Evolutionary conservation across 495 filamentous ascomycete genomes (phyloP), one percentile per base, ranked within the genome.

Genomic region (Aspergillus conjunctus): DNA sequence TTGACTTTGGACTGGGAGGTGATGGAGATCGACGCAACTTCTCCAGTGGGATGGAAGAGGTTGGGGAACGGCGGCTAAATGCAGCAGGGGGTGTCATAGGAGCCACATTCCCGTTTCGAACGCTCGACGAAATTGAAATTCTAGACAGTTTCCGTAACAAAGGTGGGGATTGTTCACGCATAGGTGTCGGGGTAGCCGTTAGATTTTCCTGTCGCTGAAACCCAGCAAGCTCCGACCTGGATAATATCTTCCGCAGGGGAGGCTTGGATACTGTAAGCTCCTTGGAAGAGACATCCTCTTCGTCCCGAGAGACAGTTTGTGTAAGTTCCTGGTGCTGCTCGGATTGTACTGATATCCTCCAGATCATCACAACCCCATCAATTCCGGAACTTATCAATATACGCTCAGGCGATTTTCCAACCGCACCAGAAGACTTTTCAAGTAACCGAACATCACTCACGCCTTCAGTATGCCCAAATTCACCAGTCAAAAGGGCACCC

Each of bases 401-500:
- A 26, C 81, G 76, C 51, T 75, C 72, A 41, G 66, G 55, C 17
- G 65, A 44, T 37, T 74, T 77, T 5, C 73, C 68, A 9, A 84
- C 75, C 1, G 81, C 73, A 4, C 76, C 76, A 12, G 64, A 61
- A 21, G 54, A 22, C 30, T 62, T 66, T 62, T 91, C 88, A 4
- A 96, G 65, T 12, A 97, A 70, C n/a, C 85, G 79, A 39, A 93
- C 82, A 68, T 89, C 92, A 44, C 91, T 94, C 44, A 98, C 87
- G 44, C 91, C 89, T 68, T 96, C 92, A 0, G 91, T 95, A 68
- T 98, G 94, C 14, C 94, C 95, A 81, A 91, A 96, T 72, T 96
- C 94, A 39, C 90, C 87, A 26, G 90, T 88, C 54, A 97, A 75
- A 61, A 98, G 86, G 22, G 77, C 70, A 14, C 93, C 93, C 43